Evolutionary conservation across 495 filamentous ascomycete species (phyloP).

Genomic region (Hypoxylon fragiforme): DNA sequence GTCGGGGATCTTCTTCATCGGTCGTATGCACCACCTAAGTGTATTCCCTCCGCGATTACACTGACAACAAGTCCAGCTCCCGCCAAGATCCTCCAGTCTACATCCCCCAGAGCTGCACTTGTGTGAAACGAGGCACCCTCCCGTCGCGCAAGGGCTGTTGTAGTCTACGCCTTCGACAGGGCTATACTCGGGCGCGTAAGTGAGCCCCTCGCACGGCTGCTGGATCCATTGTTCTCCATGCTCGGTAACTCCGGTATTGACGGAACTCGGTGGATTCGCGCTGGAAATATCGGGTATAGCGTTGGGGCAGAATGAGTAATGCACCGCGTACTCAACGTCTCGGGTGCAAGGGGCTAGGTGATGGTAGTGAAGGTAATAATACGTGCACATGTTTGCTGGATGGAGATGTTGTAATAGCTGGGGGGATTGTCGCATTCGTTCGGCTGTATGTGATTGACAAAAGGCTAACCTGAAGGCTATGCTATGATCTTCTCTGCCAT

Average conservation of each 20-base stretch:
- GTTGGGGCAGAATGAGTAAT: slow-evolving; percentile 46
- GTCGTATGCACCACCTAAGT: slow-evolving; percentile 42
- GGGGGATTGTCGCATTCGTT: too few relatives aligned
- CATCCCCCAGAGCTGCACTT: slow-evolving; percentile 49
- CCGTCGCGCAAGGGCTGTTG: slow-evolving; percentile 46
- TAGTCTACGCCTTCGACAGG: slow-evolving; percentile 38
- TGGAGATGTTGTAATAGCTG: neutral
- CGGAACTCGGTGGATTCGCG: neutral
- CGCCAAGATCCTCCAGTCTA: slow-evolving; percentile 46
- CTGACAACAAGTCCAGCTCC: slow-evolving; percentile 49
- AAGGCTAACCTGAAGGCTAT: too few relatives aligned
- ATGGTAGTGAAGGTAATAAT: slow-evolving; percentile 44
- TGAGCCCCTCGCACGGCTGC: slow-evolving; percentile 27
- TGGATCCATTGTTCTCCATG: slow-evolving; percentile 10
- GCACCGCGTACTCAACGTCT: slow-evolving; percentile 44
- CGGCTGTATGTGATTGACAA: too few relatives aligned
- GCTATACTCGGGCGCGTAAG: slow-evolving; percentile 33
- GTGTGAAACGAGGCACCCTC: slow-evolving; percentile 46
- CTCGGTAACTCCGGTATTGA: neutral
- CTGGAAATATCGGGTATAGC: slow-evolving; percentile 15
- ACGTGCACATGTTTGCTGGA: slow-evolving; percentile 35
- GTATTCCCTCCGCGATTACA: slow-evolving; percentile 47
- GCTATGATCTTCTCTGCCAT: too few relatives aligned
- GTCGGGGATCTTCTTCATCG: slow-evolving; percentile 44
- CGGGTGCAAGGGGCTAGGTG: slow-evolving; percentile 44